phyloP scores from a whole-genome alignment of 176 grass and related monocot species.

The Raddia guianensis region DNA sequence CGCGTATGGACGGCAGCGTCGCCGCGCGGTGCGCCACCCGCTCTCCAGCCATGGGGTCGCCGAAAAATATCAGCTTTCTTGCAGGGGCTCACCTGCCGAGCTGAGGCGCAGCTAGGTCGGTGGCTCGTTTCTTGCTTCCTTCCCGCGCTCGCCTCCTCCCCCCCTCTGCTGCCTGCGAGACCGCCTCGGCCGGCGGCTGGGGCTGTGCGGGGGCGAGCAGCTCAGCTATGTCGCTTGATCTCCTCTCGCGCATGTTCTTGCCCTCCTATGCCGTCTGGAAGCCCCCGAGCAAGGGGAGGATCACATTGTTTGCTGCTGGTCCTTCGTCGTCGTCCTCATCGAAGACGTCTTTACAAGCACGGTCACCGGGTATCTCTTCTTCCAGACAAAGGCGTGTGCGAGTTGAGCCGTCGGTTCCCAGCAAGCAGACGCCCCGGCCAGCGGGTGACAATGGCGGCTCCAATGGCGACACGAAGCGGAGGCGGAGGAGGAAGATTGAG shows the following conservation, averaged over 20 bases:
- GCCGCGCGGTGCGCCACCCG: constrained; percentile 47
- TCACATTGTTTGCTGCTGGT: constrained; percentile 27
- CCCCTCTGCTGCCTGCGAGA: not conserved
- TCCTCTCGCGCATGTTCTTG: constrained; percentile 34
- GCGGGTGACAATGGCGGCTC: not conserved
- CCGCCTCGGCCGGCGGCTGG: constrained; percentile 27
- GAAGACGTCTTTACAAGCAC: not conserved
- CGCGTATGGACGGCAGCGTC: constrained; percentile 18
- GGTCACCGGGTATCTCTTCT: constrained; percentile 17
- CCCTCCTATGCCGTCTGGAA: constrained; percentile 21
- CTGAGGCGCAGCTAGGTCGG: not conserved
- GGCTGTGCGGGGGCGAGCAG: not conserved
- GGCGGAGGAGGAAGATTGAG: constrained; percentile 37
- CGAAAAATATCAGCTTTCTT: constrained; percentile 27
- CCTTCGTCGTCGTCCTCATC: constrained; percentile 28
- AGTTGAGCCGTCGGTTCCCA: constrained; percentile 20
- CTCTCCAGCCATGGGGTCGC: constrained; percentile 27
- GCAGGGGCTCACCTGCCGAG: constrained; percentile 17
- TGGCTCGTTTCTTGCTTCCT: constrained; percentile 1
- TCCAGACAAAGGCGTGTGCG: constrained; percentile 28
- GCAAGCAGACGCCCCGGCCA: constrained; percentile 24
- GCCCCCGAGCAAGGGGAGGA: constrained; percentile 15
- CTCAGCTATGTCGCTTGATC: constrained; percentile 38
- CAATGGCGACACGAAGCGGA: constrained; percentile 3
- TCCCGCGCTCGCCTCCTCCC: constrained; percentile 29